phyloP scores from a whole-genome alignment of 1,284 basidiomycete species.

The Tetrapyrgos nigripes region DNA sequence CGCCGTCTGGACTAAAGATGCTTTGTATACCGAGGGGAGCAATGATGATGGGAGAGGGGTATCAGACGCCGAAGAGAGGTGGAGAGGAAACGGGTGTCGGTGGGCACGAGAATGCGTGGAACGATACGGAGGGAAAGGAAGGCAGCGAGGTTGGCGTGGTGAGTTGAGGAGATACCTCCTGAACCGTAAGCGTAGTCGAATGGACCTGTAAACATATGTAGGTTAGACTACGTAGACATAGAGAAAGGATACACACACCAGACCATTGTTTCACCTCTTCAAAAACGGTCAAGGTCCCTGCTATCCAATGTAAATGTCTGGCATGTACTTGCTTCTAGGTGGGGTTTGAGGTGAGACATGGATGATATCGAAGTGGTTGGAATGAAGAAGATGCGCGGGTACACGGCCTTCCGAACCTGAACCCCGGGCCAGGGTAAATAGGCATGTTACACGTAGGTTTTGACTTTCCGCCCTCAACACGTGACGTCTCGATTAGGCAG shows the following conservation, averaged over 20 bases:
- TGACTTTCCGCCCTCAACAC: no score
- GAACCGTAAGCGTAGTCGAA: conserved; percentile 69
- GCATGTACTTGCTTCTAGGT: conserved; percentile 6
- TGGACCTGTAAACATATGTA: conserved; percentile 45
- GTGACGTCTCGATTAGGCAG: no score
- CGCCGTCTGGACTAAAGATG: conserved; percentile 71
- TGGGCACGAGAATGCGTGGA: conserved; percentile 79
- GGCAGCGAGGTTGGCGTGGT: conserved; percentile 59
- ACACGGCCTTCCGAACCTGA: no score
- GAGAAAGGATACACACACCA: conserved; percentile 34
- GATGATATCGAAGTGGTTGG: no score
- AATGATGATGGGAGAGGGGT: conserved; percentile 69
- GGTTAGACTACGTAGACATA: background rate
- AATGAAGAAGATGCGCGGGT: no score
- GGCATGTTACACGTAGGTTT: no score
- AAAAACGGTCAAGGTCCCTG: conserved; percentile 47
- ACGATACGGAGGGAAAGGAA: conserved; percentile 69
- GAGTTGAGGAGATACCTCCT: conserved; percentile 65
- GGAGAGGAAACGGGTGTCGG: conserved; percentile 67
- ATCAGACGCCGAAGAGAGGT: conserved; percentile 74
- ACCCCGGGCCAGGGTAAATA: no score
- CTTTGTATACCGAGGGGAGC: conserved; percentile 81
- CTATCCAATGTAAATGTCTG: conserved; percentile 25
- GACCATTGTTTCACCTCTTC: conserved; percentile 55
- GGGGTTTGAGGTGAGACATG: no score